These are phyloP conservation scores for Penicillium canescens DNA, from an alignment of 495 filamentous ascomycete species.

Conservation along the genomic window DNA sequence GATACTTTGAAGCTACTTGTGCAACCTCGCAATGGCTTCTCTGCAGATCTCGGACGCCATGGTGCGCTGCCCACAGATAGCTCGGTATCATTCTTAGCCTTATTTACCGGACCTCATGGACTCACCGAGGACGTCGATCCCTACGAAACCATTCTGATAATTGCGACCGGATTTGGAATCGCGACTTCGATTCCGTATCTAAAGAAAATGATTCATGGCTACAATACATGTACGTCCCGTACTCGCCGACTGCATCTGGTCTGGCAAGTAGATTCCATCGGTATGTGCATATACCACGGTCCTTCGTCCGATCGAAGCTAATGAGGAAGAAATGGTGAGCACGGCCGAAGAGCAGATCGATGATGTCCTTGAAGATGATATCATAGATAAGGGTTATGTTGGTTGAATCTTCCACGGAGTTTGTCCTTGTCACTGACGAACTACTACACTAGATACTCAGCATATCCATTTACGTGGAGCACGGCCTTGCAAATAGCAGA, in stretches of 20 bases:
- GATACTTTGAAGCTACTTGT: slow-evolving; percentile 28
- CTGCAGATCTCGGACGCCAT: slow-evolving; percentile 10
- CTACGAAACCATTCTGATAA: slow-evolving; percentile 31
- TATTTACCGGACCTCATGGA: slow-evolving; percentile 33
- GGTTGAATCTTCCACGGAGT: slow-evolving; percentile 1
- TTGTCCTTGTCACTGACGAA: not conserved
- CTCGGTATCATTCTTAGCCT: slow-evolving; percentile 15
- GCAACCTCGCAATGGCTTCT: slow-evolving; percentile 16
- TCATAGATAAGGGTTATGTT: slow-evolving; percentile 25
- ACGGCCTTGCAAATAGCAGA: slow-evolving; percentile 12
- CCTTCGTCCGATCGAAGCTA: not conserved
- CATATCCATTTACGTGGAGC: slow-evolving; percentile 21
- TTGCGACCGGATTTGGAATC: slow-evolving; percentile 28
- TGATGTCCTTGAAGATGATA: slow-evolving; percentile 23
- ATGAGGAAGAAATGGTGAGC: slow-evolving; percentile 8
- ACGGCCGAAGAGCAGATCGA: slow-evolving; percentile 13
- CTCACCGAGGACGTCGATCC: slow-evolving; percentile 15
- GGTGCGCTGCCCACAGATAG: not conserved
- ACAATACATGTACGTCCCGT: slow-evolving; percentile 23
- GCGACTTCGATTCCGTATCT: slow-evolving; percentile 28
- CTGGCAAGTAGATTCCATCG: slow-evolving; percentile 26
- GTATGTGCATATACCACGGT: not conserved
- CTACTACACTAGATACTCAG: slow-evolving; percentile 15
- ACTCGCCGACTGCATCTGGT: slow-evolving; percentile 32
- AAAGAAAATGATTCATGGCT: slow-evolving; percentile 31